A percentile compares a stretch with the other conserved stretches of the same genome.
Conservation (phyloP, 1,139 yeast genomes). For the Zygoascus meyerae region DNA sequence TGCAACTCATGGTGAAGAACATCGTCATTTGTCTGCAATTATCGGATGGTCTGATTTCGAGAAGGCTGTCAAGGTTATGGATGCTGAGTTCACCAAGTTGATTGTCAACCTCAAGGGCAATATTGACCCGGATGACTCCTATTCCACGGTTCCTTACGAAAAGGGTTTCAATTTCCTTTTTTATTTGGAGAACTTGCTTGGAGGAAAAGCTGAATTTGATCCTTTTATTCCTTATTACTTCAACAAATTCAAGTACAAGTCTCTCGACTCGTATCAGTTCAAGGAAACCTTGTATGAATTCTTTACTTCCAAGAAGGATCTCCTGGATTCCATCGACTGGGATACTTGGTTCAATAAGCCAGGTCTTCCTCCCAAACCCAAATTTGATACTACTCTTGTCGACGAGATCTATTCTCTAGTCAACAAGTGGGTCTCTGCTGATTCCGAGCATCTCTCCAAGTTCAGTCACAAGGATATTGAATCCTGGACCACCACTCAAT, state of each 20-base stretch:
- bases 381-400: conserved; percentile 71
- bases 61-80: conserved; percentile 57
- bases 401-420: conserved; percentile 67
- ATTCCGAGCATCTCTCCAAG: conserved; percentile 16
- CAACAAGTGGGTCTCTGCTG: conserved; percentile 49
- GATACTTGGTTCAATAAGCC: conserved; percentile 72
- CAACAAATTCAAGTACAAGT: conserved; percentile 56
- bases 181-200: conserved; percentile 60
- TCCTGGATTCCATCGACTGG: conserved; percentile 74
- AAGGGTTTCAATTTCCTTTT: conserved; percentile 80
- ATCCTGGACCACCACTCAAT: conserved; percentile 65
- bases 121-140: conserved; percentile 83
- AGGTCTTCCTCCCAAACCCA: conserved; percentile 75
- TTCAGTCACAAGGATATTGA: conserved; percentile 44
- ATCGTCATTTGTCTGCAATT: conserved; percentile 75
- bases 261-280: conserved; percentile 79
- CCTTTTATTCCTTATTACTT: conserved; percentile 78
- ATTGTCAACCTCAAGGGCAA: conserved; percentile 60
- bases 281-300: conserved; percentile 66
- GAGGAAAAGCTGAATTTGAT: conserved; percentile 61
- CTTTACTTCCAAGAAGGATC: conserved; percentile 38
- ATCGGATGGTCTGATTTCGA: conserved; percentile 85
- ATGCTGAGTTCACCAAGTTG: conserved; percentile 52
- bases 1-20: conserved; percentile 65
- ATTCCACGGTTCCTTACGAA: conserved; percentile 84